Evolutionary conservation across 192 early-diverging fungal genomes (phyloP).

Genomic region (Cladochytrium replicatum): DNA sequence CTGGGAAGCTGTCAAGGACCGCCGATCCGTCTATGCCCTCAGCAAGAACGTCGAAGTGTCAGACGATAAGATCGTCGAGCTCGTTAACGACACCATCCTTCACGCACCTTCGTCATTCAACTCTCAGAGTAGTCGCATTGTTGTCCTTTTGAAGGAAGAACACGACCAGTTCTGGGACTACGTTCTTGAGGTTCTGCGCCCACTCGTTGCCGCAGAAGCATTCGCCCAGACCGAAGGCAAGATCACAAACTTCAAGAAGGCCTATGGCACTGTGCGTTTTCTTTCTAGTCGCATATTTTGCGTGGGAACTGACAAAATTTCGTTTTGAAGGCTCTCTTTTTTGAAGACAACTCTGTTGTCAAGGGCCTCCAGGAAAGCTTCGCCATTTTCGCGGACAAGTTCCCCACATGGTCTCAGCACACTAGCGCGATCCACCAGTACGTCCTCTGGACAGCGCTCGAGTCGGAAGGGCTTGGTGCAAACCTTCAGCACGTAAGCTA

Average conservation of each 20-base stretch:
- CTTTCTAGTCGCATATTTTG: too few species aligned
- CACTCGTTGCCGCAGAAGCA: conserved; percentile 3
- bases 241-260: conserved; percentile 7
- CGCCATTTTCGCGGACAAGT: conserved; percentile 5
- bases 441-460: conserved; percentile 18
- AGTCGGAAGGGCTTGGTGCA: conserved; percentile 12
- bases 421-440: conserved; percentile 17
- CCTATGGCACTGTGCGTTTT: conserved; percentile 23
- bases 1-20: conserved; percentile 8
- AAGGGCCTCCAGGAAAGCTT: conserved; percentile 7
- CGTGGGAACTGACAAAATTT: too few species aligned
- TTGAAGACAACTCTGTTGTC: conserved; percentile 12
- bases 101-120: conserved; percentile 20
- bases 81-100: conserved; percentile 13
- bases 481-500: conserved; percentile 21
- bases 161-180: conserved; percentile 21
- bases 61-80: conserved; percentile 13
- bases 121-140: conserved; percentile 14
- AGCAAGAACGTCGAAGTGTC: conserved; percentile 3
- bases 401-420: conserved; percentile 8
- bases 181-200: not conserved
- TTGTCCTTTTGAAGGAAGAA: conserved; percentile 17
- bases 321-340: too few species aligned
- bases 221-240: conserved; percentile 3
- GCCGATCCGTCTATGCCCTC: conserved; percentile 15